Evolutionary conservation across 495 filamentous ascomycete genomes (phyloP).

Genomic region (Lophiostoma macrostomum): DNA sequence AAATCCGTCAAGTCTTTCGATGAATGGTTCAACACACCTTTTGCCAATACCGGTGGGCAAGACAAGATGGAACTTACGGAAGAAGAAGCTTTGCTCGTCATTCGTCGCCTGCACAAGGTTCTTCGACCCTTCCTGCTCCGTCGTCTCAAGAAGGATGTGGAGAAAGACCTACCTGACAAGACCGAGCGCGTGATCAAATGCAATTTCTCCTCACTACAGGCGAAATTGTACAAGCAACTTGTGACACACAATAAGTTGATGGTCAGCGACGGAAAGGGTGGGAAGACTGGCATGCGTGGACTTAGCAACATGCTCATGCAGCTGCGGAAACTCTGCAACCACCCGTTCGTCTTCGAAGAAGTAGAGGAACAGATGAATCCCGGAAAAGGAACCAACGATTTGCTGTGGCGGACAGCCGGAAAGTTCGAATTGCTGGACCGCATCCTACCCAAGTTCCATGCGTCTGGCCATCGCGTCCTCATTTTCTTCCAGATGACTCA

Average conservation of each 20-base stretch:
- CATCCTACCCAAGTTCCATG: constrained; percentile 86
- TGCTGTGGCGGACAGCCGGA: constrained; percentile 92
- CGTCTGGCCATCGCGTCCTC: constrained; percentile 83
- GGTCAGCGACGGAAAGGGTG: constrained; percentile 91
- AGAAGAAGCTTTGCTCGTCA: constrained; percentile 98
- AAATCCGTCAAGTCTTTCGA: constrained; percentile 99
- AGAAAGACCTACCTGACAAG: constrained; percentile 97
- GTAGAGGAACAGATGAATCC: constrained; percentile 99
- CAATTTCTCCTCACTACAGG: constrained; percentile 91
- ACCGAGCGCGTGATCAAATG: constrained; percentile 98
- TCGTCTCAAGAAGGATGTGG: constrained; percentile 98
- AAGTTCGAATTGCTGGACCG: constrained; percentile 96
- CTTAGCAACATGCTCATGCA: constrained; percentile 99
- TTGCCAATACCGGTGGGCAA: constrained; percentile 95
- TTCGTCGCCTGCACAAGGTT: constrained; percentile 97
- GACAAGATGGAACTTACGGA: constrained; percentile 98
- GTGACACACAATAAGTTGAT: constrained; percentile 89
- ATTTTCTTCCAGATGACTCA: constrained; percentile 99
- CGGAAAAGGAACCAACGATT: constrained; percentile 76
- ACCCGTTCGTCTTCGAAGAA: constrained; percentile 97
- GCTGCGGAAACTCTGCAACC: constrained; percentile 96
- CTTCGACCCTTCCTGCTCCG: constrained; percentile 94
- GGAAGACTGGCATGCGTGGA: constrained; percentile 91
- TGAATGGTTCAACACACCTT: constrained; percentile 99
- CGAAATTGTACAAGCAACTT: constrained; percentile 93